These are phyloP conservation scores for Botryotinia calthae DNA, from an alignment of 2,329 filamentous ascomycete genomes.

Conservation along the genomic window DNA sequence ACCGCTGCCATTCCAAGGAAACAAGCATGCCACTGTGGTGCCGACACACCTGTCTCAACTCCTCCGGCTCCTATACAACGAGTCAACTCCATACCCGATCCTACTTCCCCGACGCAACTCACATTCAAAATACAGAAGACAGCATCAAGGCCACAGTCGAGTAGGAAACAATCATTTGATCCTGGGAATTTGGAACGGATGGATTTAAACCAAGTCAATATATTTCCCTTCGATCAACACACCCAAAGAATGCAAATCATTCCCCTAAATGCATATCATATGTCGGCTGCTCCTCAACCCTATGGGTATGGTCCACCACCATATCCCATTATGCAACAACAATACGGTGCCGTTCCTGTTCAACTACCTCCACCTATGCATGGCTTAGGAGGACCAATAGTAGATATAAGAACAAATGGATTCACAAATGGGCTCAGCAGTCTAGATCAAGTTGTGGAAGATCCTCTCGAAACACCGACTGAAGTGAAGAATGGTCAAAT, in stretches of 20 bases:
- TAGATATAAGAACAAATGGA: constrained; percentile 24
- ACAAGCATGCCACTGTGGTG: constrained; percentile 54
- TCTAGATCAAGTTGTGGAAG: constrained; percentile 32
- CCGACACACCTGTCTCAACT: constrained; percentile 32
- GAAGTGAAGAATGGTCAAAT: constrained; percentile 24
- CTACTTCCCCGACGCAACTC: constrained; percentile 39
- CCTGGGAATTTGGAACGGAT: constrained; percentile 50
- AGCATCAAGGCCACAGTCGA: constrained; percentile 27
- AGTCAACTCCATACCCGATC: constrained; percentile 40
- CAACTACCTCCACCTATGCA: constrained; percentile 27
- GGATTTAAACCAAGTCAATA: constrained; percentile 52
- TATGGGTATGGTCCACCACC: constrained; percentile 32
- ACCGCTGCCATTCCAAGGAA: constrained; percentile 62
- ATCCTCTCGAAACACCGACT: constrained; percentile 28
- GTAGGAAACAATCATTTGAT: constrained; percentile 51
- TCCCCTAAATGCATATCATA: constrained; percentile 31
- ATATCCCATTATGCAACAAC: constrained; percentile 30
- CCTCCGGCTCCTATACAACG: constrained; percentile 25
- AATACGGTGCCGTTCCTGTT: constrained; percentile 28
- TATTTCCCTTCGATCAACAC: constrained; percentile 42
- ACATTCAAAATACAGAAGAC: constrained; percentile 36
- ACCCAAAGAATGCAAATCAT: constrained; percentile 31
- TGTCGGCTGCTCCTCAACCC: constrained; percentile 24
- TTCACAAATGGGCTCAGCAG: constrained; percentile 23
- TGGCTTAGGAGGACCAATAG: constrained; percentile 15